Evolutionary conservation across 768 basidiomycete genomes (phyloP), one percentile per base, ranked within the genome.

Genomic region (Suillus placidus): DNA sequence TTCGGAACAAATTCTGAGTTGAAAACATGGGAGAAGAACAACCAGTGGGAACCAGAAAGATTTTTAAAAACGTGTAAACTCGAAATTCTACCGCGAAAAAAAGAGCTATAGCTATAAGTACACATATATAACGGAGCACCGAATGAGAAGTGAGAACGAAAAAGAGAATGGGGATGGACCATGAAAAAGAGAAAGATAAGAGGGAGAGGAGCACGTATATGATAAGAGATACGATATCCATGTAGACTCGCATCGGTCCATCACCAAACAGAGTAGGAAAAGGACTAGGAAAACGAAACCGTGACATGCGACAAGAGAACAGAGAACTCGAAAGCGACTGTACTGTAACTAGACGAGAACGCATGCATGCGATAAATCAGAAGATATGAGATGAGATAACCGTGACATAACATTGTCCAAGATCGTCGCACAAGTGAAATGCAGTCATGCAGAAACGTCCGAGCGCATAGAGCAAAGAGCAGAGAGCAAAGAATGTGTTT

Each of bases 291-390:
- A 38, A 38, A 52, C 16, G 23, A 26, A 51, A 51, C 37, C 66
- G 23, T 55, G n/a, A 34, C 56, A 52, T 64, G 71, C 63, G 65
- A 38, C 60, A 61, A 30, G 51, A 52, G 14, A 54, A 32, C 52
- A 54, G 68, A 60, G 45, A 64, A 73, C 43, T 68, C 66, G 69
- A 76, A 70, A 73, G 69, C 69, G 54, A 20, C 54, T 55, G 34
- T 35, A 34, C 34, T 55, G 20, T 35, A 66, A 63, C 18, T 49
- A 68, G 67, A 43, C 69, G 75, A 75, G 69, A 75, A 70, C 67
- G 66, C 64, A 64, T 65, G 57, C 45, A 10, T 16, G 6, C n/a
- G 69, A 76, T 77, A 76, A 71, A 68, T 74, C 74, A 77, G 58
- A 67, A 62, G 5, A 40, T 10, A 49, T 49, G 26, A 16, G 49